Conservation (phyloP, 192 early-diverging fungal species). For the Coemansia sp. region DNA sequence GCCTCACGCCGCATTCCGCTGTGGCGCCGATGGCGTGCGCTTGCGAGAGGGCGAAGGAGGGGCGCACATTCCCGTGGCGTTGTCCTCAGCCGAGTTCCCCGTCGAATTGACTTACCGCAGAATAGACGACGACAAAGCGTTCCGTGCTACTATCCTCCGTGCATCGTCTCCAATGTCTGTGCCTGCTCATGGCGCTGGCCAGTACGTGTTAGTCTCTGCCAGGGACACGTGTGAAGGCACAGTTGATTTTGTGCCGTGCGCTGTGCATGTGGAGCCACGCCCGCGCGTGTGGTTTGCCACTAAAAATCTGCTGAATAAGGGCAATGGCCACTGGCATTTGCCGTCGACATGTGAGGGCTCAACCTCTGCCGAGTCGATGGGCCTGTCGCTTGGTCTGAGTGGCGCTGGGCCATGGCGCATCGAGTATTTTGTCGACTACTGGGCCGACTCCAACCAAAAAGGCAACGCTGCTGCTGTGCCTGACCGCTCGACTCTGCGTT, state of each 20-base stretch:
- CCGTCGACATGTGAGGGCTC: not conserved
- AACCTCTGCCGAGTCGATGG: not conserved
- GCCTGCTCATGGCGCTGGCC: constrained; percentile 40
- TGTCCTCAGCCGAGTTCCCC: constrained; percentile 36
- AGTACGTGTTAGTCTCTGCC: constrained; percentile 44
- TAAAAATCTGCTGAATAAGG: no score
- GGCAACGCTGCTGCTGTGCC: constrained; percentile 22
- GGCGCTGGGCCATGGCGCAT: constrained; percentile 50
- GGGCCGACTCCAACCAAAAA: constrained; percentile 23
- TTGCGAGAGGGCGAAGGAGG: constrained; percentile 30
- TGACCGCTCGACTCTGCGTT: constrained; percentile 33
- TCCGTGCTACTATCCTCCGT: not conserved
- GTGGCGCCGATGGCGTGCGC: constrained; percentile 28
- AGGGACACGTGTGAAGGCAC: constrained; percentile 38
- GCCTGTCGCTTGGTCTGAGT: constrained; percentile 30
- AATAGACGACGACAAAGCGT: constrained; percentile 14
- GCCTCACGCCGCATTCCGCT: constrained; percentile 33
- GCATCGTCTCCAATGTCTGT: constrained; percentile 15
- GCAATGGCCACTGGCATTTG: not conserved
- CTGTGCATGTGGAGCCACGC: constrained; percentile 45
- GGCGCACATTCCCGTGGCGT: constrained; percentile 34
- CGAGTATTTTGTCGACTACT: constrained; percentile 49
- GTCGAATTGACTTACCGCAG: constrained; percentile 39
- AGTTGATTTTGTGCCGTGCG: constrained; percentile 31
- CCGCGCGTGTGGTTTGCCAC: constrained; percentile 46